phyloP scores from a whole-genome alignment of 2,329 filamentous ascomycete genomes.

The Cordyceps tenuipes region DNA sequence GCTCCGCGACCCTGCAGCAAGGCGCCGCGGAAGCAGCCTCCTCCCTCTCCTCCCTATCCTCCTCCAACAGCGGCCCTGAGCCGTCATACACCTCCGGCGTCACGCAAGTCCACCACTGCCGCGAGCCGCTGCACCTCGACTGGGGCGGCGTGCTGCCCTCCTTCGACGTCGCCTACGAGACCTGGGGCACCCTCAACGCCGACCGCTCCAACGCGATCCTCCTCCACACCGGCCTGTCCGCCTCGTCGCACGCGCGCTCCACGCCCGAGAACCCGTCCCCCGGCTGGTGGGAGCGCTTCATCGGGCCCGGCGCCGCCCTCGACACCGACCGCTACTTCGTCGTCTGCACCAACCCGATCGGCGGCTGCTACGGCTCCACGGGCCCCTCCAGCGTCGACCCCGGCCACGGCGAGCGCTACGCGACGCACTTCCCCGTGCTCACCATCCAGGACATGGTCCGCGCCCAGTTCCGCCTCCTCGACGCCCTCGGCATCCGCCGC shows the following conservation, averaged over 20 bases:
- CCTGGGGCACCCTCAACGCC: constrained; percentile 75
- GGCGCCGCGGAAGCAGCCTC: neutral
- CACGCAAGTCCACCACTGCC: constrained; percentile 69
- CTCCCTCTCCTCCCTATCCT: too few species aligned
- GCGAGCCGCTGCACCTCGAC: constrained; percentile 71
- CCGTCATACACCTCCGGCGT: constrained; percentile 87
- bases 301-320: constrained; percentile 74
- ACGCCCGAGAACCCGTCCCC: constrained; percentile 79
- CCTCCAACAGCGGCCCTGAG: constrained; percentile 75
- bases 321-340: constrained; percentile 90
- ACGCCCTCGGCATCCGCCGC: constrained; percentile 64
- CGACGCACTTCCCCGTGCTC: constrained; percentile 88
- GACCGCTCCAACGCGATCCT: constrained; percentile 84
- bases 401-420: constrained; percentile 78
- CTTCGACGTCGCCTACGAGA: constrained; percentile 87
- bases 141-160: constrained; percentile 90
- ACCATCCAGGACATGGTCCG: constrained; percentile 98
- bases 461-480: constrained; percentile 84
- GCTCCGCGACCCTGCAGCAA: constrained; percentile 57
- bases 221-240: constrained; percentile 86
- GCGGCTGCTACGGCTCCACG: constrained; percentile 92
- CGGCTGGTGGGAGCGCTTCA: constrained; percentile 99
- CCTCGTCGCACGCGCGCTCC: constrained; percentile 94
- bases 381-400: constrained; percentile 85
- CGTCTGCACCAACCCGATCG: constrained; percentile 94